Conservation (phyloP, 345 rosid genomes). For the Ceriops zippeliana region DNA sequence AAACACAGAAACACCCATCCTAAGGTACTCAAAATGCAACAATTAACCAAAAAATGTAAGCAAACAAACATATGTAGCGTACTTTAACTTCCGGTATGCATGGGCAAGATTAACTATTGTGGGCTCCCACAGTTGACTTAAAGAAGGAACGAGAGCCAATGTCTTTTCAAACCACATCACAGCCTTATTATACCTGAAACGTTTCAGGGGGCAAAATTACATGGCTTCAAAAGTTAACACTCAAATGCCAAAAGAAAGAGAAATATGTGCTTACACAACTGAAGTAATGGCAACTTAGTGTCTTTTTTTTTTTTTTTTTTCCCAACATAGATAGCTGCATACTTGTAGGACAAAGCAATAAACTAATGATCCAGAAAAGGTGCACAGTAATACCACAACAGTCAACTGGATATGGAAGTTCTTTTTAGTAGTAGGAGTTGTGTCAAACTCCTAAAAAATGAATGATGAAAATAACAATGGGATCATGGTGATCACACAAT, state of each 20-base stretch:
- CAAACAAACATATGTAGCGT: constrained; percentile 19
- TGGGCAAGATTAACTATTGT: constrained; percentile 89
- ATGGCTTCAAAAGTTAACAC: too few relatives aligned
- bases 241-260: too few relatives aligned
- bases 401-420: too few relatives aligned
- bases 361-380: too few relatives aligned
- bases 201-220: constrained; percentile 14
- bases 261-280: too few relatives aligned
- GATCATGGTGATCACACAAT: background rate
- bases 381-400: too few relatives aligned
- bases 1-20: too few relatives aligned
- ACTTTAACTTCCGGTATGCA: constrained; percentile 85
- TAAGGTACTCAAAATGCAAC: background rate
- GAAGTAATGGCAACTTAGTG: too few relatives aligned
- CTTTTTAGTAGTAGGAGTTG: too few relatives aligned
- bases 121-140: constrained; percentile 86
- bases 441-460: constrained; percentile 1
- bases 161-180: constrained; percentile 89
- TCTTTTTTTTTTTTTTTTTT: too few relatives aligned
- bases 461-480: background rate
- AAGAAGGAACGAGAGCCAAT: constrained; percentile 66
- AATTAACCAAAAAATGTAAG: constrained; percentile 9
- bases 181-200: constrained; percentile 77
- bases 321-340: too few relatives aligned
- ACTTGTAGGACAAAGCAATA: too few relatives aligned